Base-by-base conservation (phyloP, 331 rosid genomes). In the Dryas integrifolia region DNA sequence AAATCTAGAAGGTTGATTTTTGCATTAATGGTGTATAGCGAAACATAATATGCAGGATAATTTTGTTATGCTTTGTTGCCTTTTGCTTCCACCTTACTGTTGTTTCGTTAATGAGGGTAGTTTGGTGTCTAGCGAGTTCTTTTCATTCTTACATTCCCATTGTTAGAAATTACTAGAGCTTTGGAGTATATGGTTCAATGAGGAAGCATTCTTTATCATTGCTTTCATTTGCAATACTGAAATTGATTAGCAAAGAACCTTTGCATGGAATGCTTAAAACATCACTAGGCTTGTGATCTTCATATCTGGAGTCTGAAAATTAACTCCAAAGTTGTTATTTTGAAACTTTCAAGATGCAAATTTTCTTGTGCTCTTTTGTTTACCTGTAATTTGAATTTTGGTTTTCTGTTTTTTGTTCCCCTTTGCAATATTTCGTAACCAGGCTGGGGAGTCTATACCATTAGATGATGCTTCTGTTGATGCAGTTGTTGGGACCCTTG, bases 401-500 rank as follows among this genome's bases (percentile, higher is more conserved):
- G 5, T 48, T 47, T 49, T 13, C 14, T 26, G 7, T 65, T 56
- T 38, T 10, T 21, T 61, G 7, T 58, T 41, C 13, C 63, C 64
- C 26, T 69, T 65, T 9, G 18, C 55, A 16, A 6, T 10, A 39
- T 49, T 26, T 50, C 51, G 6, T 75, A 6, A 65, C 41, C 88
- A 94, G 97, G 93, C 86, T 0, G 97, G 97, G 58, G 98, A 91
- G 86, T 92, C 79, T 64, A 81, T 94, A 77, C 97, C 96, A 59
- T 77, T 94, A 52, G 76, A 73, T n/a, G 97, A 94, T 82, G 89
- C 86, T 80, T 94, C 97, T 14, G 90, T 89, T 13, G 98, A 94
- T 82, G 98, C 89, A 66, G 94, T 94, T 78, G 92, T 91, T 66
- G 97, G 97, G 74, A 94, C 96, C 47, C 92, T 94, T 51, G 96